phyloP scores from a whole-genome alignment of 2,329 filamentous ascomycete genomes.

The Ophiocordyceps sinensis region DNA sequence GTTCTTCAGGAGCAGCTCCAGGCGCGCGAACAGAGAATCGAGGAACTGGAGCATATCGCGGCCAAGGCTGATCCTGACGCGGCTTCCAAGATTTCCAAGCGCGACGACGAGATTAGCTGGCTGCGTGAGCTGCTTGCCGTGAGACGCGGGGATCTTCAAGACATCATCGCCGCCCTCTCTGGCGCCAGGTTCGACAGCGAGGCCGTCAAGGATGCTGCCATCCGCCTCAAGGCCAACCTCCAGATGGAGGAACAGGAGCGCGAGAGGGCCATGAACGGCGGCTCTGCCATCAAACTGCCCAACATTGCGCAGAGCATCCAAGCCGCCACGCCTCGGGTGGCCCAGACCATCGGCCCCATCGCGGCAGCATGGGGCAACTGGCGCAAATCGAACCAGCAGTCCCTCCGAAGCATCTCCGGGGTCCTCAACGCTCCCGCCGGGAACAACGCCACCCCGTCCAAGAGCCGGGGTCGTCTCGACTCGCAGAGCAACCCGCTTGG shows the following conservation, averaged over 20 bases:
- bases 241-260: conserved; percentile 98
- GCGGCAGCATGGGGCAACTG: conserved; percentile 96
- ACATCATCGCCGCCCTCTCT: conserved; percentile 71
- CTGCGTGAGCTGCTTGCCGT: conserved; percentile 85
- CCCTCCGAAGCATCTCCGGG: conserved; percentile 32
- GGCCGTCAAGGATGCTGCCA: conserved; percentile 75
- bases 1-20: conserved; percentile 95
- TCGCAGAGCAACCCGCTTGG: conserved; percentile 51
- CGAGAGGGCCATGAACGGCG: conserved; percentile 64
- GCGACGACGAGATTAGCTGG: conserved; percentile 90
- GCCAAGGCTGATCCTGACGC: conserved; percentile 61
- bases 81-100: conserved; percentile 70
- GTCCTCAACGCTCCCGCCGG: conserved; percentile 28
- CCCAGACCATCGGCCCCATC: conserved; percentile 60
- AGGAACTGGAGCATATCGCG: conserved; percentile 65
- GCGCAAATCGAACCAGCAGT: conserved; percentile 53
- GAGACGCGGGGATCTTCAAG: conserved; percentile 78
- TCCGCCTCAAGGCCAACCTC: conserved; percentile 82
- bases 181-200: conserved; percentile 63
- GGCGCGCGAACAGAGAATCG: conserved; percentile 79
- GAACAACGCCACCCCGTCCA: conserved; percentile 44
- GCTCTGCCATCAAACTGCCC: conserved; percentile 52
- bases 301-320: conserved; percentile 67
- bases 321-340: conserved; percentile 67
- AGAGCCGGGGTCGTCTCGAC: conserved; percentile 34